phyloP scores from a whole-genome alignment of 2,329 filamentous ascomycete species.

The Plenodomus tracheiphilus region DNA sequence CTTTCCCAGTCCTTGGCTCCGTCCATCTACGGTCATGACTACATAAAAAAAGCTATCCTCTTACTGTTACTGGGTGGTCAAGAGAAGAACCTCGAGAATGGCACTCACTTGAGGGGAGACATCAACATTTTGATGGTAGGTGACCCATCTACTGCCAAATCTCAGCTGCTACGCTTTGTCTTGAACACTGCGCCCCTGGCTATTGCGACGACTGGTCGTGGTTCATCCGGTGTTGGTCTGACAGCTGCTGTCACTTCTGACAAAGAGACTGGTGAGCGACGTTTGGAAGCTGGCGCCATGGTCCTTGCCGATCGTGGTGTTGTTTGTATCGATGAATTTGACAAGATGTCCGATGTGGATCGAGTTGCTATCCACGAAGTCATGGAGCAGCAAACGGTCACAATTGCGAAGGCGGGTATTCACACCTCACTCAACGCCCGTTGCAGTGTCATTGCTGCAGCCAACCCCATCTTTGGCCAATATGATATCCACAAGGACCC shows the following conservation, averaged over 20 bases:
- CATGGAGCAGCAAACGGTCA: constrained; percentile 99
- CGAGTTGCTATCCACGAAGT: constrained; percentile 99
- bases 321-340: constrained; percentile 98
- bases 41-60: constrained; percentile 96
- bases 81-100: constrained; percentile 98
- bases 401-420: constrained; percentile 97
- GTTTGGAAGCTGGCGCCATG: constrained; percentile 97
- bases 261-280: constrained; percentile 94
- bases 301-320: constrained; percentile 95
- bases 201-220: constrained; percentile 94
- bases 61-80: constrained; percentile 93
- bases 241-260: constrained; percentile 95
- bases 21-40: constrained; percentile 94
- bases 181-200: constrained; percentile 95
- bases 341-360: constrained; percentile 99
- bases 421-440: constrained; percentile 96
- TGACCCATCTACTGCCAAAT: constrained; percentile 97
- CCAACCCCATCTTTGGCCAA: constrained; percentile 96
- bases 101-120: constrained; percentile 95
- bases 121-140: constrained; percentile 99
- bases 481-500: constrained; percentile 99
- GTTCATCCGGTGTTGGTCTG: constrained; percentile 95
- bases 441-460: constrained; percentile 93
- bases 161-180: constrained; percentile 95
- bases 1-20: constrained; percentile 93